phyloP scores from a whole-genome alignment of 1,284 basidiomycete species.

The Cryptococcus wingfieldii region DNA sequence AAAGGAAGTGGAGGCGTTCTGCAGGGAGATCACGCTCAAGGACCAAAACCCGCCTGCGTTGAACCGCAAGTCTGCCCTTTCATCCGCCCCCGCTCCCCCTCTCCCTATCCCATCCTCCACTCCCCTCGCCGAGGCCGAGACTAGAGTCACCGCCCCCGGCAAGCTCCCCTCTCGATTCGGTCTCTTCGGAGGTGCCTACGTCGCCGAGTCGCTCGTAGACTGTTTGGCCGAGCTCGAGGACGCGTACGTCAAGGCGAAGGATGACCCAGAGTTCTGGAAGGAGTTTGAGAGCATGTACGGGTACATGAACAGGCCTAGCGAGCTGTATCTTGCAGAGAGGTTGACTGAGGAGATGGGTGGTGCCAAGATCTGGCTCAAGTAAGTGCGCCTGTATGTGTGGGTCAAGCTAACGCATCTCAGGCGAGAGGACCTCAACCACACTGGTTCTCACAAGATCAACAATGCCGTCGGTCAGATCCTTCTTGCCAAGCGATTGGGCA shows the following conservation, averaged over 20 bases:
- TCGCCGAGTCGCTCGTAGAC: constrained; percentile 89
- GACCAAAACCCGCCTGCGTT: constrained; percentile 49
- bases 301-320: constrained; percentile 76
- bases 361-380: constrained; percentile 96
- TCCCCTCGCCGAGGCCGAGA: constrained; percentile 24
- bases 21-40: constrained; percentile 64
- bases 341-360: constrained; percentile 73
- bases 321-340: constrained; percentile 69
- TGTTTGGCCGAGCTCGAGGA: constrained; percentile 86
- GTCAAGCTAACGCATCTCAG: constrained; percentile 11
- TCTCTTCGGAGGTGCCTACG: constrained; percentile 94
- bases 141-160: constrained; percentile 42
- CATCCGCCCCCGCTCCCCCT: constrained; percentile 25
- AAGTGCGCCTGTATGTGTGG: constrained; percentile 40
- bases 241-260: constrained; percentile 79
- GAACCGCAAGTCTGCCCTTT: constrained; percentile 22
- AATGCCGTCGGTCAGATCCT: constrained; percentile 94
- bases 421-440: constrained; percentile 67
- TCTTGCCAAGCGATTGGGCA: constrained; percentile 85
- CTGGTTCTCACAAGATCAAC: constrained; percentile 95
- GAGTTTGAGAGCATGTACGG: constrained; percentile 85
- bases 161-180: constrained; percentile 82
- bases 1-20: constrained; percentile 68
- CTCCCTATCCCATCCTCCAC: constrained; percentile 41
- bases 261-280: constrained; percentile 87